phyloP scores from a whole-genome alignment of 768 basidiomycete species.

The Panaeolus cyanescens region DNA sequence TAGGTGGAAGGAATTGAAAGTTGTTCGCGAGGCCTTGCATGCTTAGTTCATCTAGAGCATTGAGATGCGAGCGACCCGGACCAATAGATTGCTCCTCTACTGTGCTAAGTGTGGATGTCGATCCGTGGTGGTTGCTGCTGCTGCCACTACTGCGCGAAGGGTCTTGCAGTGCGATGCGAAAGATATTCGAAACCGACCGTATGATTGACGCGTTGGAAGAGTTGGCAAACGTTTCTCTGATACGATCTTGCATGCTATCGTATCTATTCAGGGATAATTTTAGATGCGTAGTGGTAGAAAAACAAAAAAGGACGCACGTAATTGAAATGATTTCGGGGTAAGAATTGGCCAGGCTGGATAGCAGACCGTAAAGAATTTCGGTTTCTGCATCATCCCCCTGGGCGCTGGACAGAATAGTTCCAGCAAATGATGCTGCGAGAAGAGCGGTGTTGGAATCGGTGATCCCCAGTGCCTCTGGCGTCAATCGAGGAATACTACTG shows the following conservation, averaged over 20 bases:
- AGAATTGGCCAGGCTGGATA: constrained; percentile 66
- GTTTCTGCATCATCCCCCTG: constrained; percentile 83
- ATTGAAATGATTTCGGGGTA: constrained; percentile 76
- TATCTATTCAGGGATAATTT: constrained; percentile 50
- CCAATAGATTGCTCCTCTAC: constrained; percentile 56
- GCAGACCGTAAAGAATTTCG: constrained; percentile 74
- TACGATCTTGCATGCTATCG: constrained; percentile 72
- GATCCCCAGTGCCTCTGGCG: constrained; percentile 61
- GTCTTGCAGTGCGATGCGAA: constrained; percentile 68
- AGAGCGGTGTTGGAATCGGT: constrained; percentile 66
- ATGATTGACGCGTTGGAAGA: constrained; percentile 75
- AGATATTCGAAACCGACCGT: constrained; percentile 72
- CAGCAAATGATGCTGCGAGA: constrained; percentile 72
- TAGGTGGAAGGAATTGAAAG: constrained; percentile 67
- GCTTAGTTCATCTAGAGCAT: constrained; percentile 65
- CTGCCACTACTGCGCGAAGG: constrained; percentile 26
- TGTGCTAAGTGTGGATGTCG: constrained; percentile 65
- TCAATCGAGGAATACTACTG: constrained; percentile 52
- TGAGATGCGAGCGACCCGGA: constrained; percentile 52
- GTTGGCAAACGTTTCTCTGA: constrained; percentile 70
- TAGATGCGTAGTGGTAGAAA: constrained; percentile 10
- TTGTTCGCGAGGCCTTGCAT: constrained; percentile 78
- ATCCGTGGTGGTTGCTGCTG: constrained; percentile 44
- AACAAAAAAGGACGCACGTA: constrained; percentile 52
- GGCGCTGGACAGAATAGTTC: constrained; percentile 72